Evolutionary conservation across 2,329 filamentous ascomycete species (phyloP).

Genomic region (Fusarium sp.): DNA sequence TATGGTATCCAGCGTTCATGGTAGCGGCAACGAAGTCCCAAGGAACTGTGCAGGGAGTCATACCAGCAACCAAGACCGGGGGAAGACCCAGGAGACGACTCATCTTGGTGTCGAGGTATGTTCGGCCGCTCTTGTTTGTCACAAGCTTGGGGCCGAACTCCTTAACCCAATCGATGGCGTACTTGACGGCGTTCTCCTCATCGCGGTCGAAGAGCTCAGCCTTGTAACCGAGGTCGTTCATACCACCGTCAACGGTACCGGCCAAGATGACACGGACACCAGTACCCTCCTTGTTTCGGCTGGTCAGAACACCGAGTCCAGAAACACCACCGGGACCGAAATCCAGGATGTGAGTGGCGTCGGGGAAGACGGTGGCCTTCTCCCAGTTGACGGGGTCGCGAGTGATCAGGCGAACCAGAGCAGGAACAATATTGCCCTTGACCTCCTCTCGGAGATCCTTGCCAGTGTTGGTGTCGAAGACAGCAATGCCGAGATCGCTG

Average conservation of each 20-base stretch:
- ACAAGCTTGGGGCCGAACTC: constrained; percentile 94
- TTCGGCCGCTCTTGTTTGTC: constrained; percentile 88
- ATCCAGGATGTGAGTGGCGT: constrained; percentile 93
- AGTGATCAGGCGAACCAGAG: constrained; percentile 91
- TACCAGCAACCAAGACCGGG: constrained; percentile 90
- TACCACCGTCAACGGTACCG: constrained; percentile 90
- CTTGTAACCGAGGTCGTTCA: constrained; percentile 95
- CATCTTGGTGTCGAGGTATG: constrained; percentile 97
- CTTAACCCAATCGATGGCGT: constrained; percentile 96
- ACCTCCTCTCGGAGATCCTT: constrained; percentile 80
- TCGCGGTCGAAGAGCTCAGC: constrained; percentile 97
- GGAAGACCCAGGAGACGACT: constrained; percentile 85
- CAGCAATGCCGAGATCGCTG: constrained; percentile 80
- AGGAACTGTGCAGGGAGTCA: constrained; percentile 90
- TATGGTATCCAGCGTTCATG: constrained; percentile 95
- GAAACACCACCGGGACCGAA: constrained; percentile 98
- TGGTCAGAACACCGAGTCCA: constrained; percentile 93
- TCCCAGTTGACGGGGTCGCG: constrained; percentile 97
- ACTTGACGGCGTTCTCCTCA: constrained; percentile 93
- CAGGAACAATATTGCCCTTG: constrained; percentile 83
- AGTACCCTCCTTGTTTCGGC: constrained; percentile 98
- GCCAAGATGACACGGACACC: constrained; percentile 96
- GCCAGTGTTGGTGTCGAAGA: constrained; percentile 91
- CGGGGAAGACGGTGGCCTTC: constrained; percentile 88
- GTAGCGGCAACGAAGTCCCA: constrained; percentile 93